These are phyloP conservation scores for Aphanomyces cochlioides DNA, from an alignment of 352 stramenopile species.

Conservation along the genomic window DNA sequence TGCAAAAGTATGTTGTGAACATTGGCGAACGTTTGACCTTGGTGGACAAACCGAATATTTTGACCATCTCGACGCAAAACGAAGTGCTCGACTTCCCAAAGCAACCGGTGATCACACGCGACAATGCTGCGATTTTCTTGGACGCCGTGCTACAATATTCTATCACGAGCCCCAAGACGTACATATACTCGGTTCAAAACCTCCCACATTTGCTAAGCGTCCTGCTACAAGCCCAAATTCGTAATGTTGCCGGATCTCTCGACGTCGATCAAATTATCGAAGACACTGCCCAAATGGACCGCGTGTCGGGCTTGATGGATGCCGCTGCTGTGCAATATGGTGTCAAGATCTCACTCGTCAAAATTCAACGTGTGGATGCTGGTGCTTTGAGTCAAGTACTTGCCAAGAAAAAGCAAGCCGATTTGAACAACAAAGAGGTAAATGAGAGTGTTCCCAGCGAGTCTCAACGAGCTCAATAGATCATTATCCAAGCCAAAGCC, in stretches of 20 bases:
- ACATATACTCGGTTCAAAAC: slow-evolving; percentile 41
- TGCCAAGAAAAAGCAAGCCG: slow-evolving; percentile 40
- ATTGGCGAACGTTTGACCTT: slow-evolving; percentile 20
- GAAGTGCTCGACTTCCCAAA: slow-evolving; percentile 41
- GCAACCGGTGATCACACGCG: slow-evolving; percentile 38
- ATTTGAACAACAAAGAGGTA: slow-evolving; percentile 44
- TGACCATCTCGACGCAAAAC: slow-evolving; percentile 39
- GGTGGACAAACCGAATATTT: slow-evolving; percentile 29
- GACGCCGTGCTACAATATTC: slow-evolving; percentile 38
- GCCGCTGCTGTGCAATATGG: slow-evolving; percentile 34
- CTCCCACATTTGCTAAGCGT: slow-evolving; percentile 38
- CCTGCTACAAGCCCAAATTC: slow-evolving; percentile 38
- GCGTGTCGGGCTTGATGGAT: slow-evolving; percentile 37
- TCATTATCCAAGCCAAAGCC: slow-evolving; percentile 40
- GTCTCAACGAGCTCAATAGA: background rate
- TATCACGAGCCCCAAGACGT: slow-evolving; percentile 39
- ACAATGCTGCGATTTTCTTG: slow-evolving; percentile 40
- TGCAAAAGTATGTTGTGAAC: slow-evolving; percentile 29
- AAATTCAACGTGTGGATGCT: slow-evolving; percentile 41
- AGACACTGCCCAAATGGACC: slow-evolving; percentile 39
- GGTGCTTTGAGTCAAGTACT: slow-evolving; percentile 37
- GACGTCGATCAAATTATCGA: slow-evolving; percentile 45
- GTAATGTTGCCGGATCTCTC: slow-evolving; percentile 39
- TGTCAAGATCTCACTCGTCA: slow-evolving; percentile 42
- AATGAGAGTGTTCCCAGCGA: background rate